Evolutionary conservation across 2,329 filamentous ascomycete species (phyloP).

Genomic region (Pseudomassariella vexata): DNA sequence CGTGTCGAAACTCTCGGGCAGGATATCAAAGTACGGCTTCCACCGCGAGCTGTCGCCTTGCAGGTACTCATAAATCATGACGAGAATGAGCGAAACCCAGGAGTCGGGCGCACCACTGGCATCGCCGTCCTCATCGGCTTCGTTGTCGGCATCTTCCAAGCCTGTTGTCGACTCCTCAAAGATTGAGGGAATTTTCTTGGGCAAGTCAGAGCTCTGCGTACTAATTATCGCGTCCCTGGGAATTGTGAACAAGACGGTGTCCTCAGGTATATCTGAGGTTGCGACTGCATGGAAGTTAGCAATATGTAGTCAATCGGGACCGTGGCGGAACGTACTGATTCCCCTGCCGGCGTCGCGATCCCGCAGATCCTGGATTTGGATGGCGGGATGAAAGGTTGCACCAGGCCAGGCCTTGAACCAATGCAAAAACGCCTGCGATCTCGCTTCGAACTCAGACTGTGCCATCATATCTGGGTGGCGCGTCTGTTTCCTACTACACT

Average conservation of each 20-base stretch:
- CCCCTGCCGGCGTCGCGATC: conserved; percentile 46
- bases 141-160: conserved; percentile 28
- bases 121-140: conserved; percentile 30
- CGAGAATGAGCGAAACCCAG: conserved; percentile 61
- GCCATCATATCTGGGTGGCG: no score
- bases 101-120: conserved; percentile 36
- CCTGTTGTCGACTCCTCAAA: conserved; percentile 33
- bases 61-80: conserved; percentile 72
- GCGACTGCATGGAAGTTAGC: conserved; percentile 52
- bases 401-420: conserved; percentile 51
- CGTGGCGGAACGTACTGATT: conserved; percentile 35
- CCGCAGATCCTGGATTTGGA: conserved; percentile 48
- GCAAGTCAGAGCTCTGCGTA: conserved; percentile 64
- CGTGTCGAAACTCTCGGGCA: conserved; percentile 70
- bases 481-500: no score
- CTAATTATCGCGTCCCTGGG: conserved; percentile 68
- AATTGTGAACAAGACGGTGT: conserved; percentile 76
- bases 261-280: conserved; percentile 60
- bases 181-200: conserved; percentile 47
- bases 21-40: conserved; percentile 71
- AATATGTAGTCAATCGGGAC: conserved; percentile 1
- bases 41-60: conserved; percentile 58
- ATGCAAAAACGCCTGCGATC: conserved; percentile 39
- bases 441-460: conserved; percentile 31
- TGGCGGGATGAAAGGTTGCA: conserved; percentile 46